Evolutionary conservation across 208 protist species (phyloP).

Genomic region (Naegleria gruberi): DNA sequence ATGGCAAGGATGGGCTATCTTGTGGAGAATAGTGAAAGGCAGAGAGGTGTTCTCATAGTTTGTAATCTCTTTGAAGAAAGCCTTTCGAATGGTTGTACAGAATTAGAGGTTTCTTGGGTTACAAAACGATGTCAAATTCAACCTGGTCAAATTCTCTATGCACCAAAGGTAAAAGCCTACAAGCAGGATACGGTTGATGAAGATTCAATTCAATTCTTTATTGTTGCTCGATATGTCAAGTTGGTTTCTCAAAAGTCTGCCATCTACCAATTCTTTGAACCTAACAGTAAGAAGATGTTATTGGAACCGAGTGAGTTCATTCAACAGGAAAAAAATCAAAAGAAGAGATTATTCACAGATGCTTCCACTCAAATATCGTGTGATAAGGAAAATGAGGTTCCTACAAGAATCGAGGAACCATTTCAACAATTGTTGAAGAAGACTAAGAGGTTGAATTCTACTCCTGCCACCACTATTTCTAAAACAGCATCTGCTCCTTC

Average conservation of each 20-base stretch:
- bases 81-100: background rate
- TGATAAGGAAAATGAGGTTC: no score
- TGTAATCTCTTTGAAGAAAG: background rate
- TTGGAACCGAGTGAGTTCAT: no score
- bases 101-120: background rate
- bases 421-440: no score
- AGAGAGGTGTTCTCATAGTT: background rate
- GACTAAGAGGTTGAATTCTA: no score
- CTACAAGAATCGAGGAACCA: no score
- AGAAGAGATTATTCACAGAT: no score
- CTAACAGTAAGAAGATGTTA: no score
- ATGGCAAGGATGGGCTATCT: background rate
- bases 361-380: no score
- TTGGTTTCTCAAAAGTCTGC: background rate
- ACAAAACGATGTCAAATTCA: background rate
- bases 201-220: background rate
- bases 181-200: background rate
- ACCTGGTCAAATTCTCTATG: background rate
- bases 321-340: no score
- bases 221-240: background rate
- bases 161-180: background rate
- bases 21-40: background rate
- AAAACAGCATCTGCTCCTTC: no score
- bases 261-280: background rate
- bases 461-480: no score